Evolutionary conservation across 345 rosid species (phyloP), one percentile per base, ranked within the genome.

Genomic region (Camelina neglecta): DNA sequence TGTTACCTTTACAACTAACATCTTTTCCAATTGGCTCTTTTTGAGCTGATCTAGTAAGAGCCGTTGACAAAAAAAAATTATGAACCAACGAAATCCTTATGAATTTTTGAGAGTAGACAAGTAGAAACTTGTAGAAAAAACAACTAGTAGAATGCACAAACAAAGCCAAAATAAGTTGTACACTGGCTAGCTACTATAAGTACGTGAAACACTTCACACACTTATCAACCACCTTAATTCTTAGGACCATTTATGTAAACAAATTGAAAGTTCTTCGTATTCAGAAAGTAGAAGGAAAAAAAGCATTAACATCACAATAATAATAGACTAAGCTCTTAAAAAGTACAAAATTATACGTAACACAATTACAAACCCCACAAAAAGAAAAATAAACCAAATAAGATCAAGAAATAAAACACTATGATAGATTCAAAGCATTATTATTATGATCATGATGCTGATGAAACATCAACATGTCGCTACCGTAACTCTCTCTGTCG

Each of bases 401-500:
- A 67, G 23, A 24, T 23, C 8, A 66, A 24, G 36, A 24, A 51
- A 21, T 26, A 35, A 56, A 24, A 69, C 48, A 71, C 12, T 57
- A 76, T 38, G 66, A 56, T 16, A 36, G 60, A 63, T 63, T 70
- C 60, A 45, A 70, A 48, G 24, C 33, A 71, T 48, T 64, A 56
- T 44, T 41, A 69, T 10, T 62, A 44, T 62, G 39, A 69, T 76
- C 21, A 44, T 61, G 70, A 41, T 70, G 66, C 47, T 64, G 63
- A 72, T 66, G 55, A 77, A 78, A 73, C 78, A 78, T 72, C 70
- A 78, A 67, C 60, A 78, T 53, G 38, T 78, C 74, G 50, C 74
- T 73, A 44, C 78, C 78, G 33, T 73, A 73, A 61, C 81, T 78
- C 81, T 78, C 81, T 29, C 69, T 54, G 47, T 73, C 78, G 45